Evolutionary conservation across 345 rosid genomes (phyloP).

Genomic region (Leavenworthia alabamica): DNA sequence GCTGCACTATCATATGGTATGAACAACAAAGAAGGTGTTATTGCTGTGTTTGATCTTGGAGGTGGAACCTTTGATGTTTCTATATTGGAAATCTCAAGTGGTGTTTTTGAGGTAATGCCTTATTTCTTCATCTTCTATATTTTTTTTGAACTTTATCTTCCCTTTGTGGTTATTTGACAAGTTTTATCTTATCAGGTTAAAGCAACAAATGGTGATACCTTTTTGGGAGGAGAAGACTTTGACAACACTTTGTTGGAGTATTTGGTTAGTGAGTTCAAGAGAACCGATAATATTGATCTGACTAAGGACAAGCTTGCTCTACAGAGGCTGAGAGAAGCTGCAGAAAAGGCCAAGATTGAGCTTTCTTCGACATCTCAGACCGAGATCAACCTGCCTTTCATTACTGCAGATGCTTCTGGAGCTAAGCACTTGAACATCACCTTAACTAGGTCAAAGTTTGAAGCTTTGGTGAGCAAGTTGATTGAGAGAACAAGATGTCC

Average conservation of each 20-base stretch:
- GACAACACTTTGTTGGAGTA: conserved; percentile 41
- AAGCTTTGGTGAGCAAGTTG: conserved; percentile 29
- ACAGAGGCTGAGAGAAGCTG: conserved; percentile 47
- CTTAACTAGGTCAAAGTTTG: conserved; percentile 41
- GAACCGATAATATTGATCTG: conserved; percentile 36
- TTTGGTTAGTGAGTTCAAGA: conserved; percentile 38
- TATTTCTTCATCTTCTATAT: neutral
- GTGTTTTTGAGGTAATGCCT: conserved; percentile 42
- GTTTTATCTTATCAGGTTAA: conserved; percentile 29
- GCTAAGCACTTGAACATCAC: conserved; percentile 45
- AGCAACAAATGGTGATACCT: conserved; percentile 50
- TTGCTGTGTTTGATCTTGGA: conserved; percentile 47
- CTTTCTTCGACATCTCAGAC: conserved; percentile 44
- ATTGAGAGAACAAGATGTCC: conserved; percentile 38
- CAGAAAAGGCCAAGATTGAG: conserved; percentile 46
- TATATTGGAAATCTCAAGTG: conserved; percentile 43
- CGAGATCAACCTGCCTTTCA: conserved; percentile 44
- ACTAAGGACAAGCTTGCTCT: conserved; percentile 44
- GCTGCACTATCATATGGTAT: conserved; percentile 45
- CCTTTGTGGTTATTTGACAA: neutral
- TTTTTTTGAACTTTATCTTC: neutral
- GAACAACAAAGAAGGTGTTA: conserved; percentile 45
- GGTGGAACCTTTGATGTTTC: conserved; percentile 50
- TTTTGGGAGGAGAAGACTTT: conserved; percentile 51
- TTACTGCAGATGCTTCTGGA: conserved; percentile 42